Percentiles rank a stretch among this genome's conserved stretches.
Evolutionary conservation across 208 protist species (phyloP).

Genomic region (Leptomonas seymouri): DNA sequence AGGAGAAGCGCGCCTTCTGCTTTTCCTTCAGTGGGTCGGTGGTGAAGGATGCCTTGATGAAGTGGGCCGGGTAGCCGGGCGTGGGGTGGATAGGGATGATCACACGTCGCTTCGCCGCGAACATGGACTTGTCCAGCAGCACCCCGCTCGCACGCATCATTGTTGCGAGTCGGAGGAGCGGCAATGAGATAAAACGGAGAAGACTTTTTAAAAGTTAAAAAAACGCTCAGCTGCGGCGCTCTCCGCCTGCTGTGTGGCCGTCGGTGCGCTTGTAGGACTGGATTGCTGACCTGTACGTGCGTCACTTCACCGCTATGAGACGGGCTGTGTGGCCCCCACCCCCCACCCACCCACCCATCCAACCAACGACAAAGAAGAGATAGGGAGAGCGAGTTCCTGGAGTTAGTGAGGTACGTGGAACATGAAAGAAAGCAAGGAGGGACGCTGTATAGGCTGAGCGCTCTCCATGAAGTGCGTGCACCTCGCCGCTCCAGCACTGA

Average conservation of each 20-base stretch:
- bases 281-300: too few species aligned
- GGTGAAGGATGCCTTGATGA: conserved; percentile 87
- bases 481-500: too few species aligned
- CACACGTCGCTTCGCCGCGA: conserved; percentile 89
- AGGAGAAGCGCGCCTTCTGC: conserved; percentile 87
- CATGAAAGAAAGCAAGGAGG: too few species aligned
- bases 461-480: too few species aligned
- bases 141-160: conserved; percentile 42
- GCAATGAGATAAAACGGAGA: neutral
- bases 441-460: too few species aligned
- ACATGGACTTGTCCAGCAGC: conserved; percentile 90
- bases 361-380: neutral
- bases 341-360: too few species aligned
- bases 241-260: too few species aligned
- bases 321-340: too few species aligned
- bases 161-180: neutral
- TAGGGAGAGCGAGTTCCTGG: too few species aligned
- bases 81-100: conserved; percentile 90
- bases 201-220: neutral
- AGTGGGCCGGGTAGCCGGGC: conserved; percentile 77
- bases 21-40: conserved; percentile 92
- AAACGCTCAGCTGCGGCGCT: neutral
- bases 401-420: too few species aligned
- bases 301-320: too few species aligned
- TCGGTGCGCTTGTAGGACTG: too few species aligned